Base-by-base conservation (phyloP, 2,329 filamentous ascomycete species). In the Amauroascus niger region DNA sequence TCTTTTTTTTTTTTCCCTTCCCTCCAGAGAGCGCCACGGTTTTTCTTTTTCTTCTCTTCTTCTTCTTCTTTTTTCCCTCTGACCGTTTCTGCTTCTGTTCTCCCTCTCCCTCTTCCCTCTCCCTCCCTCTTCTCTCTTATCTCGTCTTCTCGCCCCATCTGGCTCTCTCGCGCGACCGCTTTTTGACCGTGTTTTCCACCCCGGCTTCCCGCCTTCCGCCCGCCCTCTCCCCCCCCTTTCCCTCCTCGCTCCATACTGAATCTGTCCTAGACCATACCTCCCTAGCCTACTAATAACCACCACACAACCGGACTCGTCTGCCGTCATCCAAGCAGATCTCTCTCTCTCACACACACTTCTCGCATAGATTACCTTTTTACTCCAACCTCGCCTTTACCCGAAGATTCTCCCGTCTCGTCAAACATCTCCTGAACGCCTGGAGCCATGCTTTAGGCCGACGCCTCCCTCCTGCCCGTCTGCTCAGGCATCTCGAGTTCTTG, bases 371-470 rank as follows among this genome's bases (percentile, higher is more conserved):
- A 32, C 24, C 33, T 33, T 6, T 49, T 13, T n/a, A n/a, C 48
- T 11, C 32, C 40, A 43, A 44, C 44, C 33, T 18, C 39, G 13
- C 18, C 39, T n/a, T 9, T 16, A 44, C 24, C 9, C n/a, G 16
- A 46, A 53, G 49, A 16, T 18, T 45, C 37, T 47, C 39, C 32
- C 20, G 41, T 14, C n/a, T 35, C 46, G 20, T n/a, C 16, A 18
- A 44, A 33, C 20, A 14, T 40, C 60, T 49, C 57, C 53, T 56
- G 55, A 33, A 16, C 24, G 37, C 58, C 26, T 48, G 35, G 58
- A 69, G 66, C 57, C 66, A 71, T 72, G 70, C 68, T 65, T 69
- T 72, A 71, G 64, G 63, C 46, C 60, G 54, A 56, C 57, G 58
- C 26, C 26, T 41, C 47, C 46, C 45, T n/a, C 41, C 32, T 39